Conservation (phyloP, 2,329 filamentous ascomycete genomes). For the Teratosphaeria nubilosa region DNA sequence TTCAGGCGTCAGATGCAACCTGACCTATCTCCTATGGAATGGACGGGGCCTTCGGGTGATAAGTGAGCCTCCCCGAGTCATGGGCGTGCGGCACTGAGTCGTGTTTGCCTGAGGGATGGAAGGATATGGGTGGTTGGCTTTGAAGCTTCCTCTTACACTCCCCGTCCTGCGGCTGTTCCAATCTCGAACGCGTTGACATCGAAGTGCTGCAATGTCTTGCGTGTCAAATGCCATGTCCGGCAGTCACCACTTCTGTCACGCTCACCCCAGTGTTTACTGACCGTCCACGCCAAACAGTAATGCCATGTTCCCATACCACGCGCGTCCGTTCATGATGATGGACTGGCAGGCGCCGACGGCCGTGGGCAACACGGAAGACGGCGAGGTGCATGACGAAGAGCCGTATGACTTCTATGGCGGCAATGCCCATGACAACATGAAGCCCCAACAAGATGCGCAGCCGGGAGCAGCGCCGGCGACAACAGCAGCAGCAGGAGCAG, state of each 20-base stretch:
- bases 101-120: background rate
- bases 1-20: too few species aligned
- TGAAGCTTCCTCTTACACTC: too few species aligned
- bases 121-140: too few species aligned
- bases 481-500: background rate
- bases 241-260: background rate
- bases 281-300: background rate
- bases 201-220: too few species aligned
- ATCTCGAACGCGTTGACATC: too few species aligned
- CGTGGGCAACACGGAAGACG: constrained; percentile 6
- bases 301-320: background rate
- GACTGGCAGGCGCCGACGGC: constrained; percentile 16
- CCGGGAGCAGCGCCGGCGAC: constrained; percentile 7
- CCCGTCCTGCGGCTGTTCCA: too few species aligned
- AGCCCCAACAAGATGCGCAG: constrained; percentile 5
- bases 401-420: constrained; percentile 14
- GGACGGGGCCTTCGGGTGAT: background rate
- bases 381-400: constrained; percentile 12
- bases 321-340: constrained; percentile 4
- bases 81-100: background rate
- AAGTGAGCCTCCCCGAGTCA: background rate
- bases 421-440: constrained; percentile 1
- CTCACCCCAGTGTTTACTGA: background rate
- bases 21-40: too few species aligned
- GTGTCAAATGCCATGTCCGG: too few species aligned